Evolutionary conservation across 495 filamentous ascomycete genomes (phyloP).

Genomic region (Parmelia sp.): DNA sequence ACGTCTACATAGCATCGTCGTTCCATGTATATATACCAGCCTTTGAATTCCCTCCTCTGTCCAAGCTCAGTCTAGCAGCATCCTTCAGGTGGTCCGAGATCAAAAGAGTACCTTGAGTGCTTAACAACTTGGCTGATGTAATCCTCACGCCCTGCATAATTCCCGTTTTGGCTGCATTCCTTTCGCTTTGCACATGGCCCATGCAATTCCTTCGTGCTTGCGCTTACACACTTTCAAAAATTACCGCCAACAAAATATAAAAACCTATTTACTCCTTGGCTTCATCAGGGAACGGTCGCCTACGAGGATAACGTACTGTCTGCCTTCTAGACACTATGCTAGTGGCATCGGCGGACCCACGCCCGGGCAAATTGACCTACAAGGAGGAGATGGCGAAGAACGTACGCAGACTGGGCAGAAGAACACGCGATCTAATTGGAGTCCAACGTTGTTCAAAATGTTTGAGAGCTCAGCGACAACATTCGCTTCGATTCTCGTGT

Average conservation of each 20-base stretch:
- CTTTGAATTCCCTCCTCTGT: background rate
- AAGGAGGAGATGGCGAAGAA: slow-evolving; percentile 13
- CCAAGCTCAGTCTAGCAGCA: background rate
- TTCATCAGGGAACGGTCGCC: background rate
- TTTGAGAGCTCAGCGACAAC: slow-evolving; percentile 81
- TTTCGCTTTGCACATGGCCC: background rate
- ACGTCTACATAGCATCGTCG: no score
- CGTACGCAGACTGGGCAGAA: background rate
- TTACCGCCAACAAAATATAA: background rate
- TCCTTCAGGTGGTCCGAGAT: background rate
- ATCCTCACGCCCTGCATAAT: background rate
- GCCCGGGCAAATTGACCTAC: slow-evolving; percentile 16
- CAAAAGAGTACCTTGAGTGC: no score
- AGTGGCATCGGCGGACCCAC: slow-evolving; percentile 22
- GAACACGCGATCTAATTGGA: slow-evolving; percentile 27
- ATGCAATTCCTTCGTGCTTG: background rate
- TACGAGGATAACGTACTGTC: background rate
- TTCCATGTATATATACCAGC: background rate
- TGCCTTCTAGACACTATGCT: slow-evolving; percentile 9
- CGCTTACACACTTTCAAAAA: background rate
- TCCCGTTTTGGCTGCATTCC: background rate
- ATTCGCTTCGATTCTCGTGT: slow-evolving; percentile 71
- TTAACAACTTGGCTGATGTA: background rate
- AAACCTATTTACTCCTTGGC: background rate
- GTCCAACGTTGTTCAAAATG: slow-evolving; percentile 64